These are phyloP conservation scores for Fragaria vesca DNA, from an alignment of 306 rosid genomes.

Conservation along the genomic window DNA sequence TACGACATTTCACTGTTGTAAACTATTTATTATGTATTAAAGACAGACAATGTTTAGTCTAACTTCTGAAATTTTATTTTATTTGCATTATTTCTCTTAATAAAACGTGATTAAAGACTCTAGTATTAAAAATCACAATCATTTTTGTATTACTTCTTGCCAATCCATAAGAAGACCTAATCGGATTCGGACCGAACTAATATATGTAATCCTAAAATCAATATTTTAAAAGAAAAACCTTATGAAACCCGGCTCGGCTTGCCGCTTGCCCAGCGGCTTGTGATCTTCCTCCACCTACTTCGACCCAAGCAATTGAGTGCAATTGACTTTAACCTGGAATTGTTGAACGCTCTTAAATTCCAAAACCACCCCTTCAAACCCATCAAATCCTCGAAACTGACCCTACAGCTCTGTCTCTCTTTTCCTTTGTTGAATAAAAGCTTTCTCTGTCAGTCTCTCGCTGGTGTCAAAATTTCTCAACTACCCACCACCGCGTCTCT, in stretches of 20 bases:
- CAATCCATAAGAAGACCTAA: too few species aligned
- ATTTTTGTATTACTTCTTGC: too few species aligned
- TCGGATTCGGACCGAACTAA: too few species aligned
- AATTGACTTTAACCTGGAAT: constrained; percentile 9
- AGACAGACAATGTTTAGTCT: too few species aligned
- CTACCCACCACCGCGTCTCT: constrained; percentile 4
- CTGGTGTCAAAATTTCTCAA: neutral
- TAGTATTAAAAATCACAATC: too few species aligned
- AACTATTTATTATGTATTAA: too few species aligned
- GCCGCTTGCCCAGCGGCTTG: constrained; percentile 7
- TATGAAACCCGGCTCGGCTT: constrained; percentile 11
- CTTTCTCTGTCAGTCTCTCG: neutral
- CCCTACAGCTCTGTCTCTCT: neutral
- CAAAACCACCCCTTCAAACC: neutral
- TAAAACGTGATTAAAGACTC: too few species aligned
- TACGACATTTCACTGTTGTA: too few species aligned
- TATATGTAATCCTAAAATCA: neutral
- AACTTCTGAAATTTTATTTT: too few species aligned
- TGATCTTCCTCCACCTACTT: neutral
- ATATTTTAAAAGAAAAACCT: neutral
- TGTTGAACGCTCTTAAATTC: neutral
- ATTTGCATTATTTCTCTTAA: too few species aligned
- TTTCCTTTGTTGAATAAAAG: too few species aligned
- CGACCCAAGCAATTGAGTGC: neutral
- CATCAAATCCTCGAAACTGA: neutral